A percentile compares a stretch with the other conserved stretches of the same genome.
Conservation (phyloP, 345 rosid genomes). For the Limnanthes douglasii region DNA sequence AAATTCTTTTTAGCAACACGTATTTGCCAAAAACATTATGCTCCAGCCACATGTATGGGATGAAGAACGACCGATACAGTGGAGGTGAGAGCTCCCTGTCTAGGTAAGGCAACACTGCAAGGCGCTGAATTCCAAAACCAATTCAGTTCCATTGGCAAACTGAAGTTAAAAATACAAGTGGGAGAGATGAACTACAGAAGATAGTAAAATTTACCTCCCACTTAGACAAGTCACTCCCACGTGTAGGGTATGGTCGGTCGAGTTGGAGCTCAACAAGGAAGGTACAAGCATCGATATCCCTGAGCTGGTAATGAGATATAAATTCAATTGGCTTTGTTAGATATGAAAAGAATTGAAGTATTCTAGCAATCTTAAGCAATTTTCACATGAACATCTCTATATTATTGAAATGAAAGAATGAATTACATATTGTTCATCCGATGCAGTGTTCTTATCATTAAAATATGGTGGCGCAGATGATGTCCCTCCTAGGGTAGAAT, state of each 20-base stretch:
- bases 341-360: not conserved
- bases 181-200: not conserved
- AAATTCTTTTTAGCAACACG: slow-evolving; percentile 39
- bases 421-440: slow-evolving; percentile 68
- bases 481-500: slow-evolving; percentile 78
- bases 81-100: slow-evolving; percentile 93
- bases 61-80: slow-evolving; percentile 70
- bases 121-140: slow-evolving; percentile 23
- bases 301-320: slow-evolving; percentile 28
- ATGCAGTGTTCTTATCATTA: slow-evolving; percentile 83
- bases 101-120: slow-evolving; percentile 70
- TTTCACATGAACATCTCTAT: not conserved
- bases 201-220: slow-evolving; percentile 63
- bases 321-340: not conserved
- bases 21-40: slow-evolving; percentile 89
- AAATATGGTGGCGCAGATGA: slow-evolving; percentile 79
- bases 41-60: slow-evolving; percentile 70
- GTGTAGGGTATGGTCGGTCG: slow-evolving; percentile 45
- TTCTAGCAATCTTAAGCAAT: not conserved
- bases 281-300: slow-evolving; percentile 48
- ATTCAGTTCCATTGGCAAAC: not conserved
- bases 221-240: slow-evolving; percentile 72
- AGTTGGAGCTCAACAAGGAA: slow-evolving; percentile 89
- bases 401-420: not conserved
- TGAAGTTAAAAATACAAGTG: not conserved